These are phyloP conservation scores for Plantago major DNA, from an alignment of 257 asterid species.

Conservation along the genomic window DNA sequence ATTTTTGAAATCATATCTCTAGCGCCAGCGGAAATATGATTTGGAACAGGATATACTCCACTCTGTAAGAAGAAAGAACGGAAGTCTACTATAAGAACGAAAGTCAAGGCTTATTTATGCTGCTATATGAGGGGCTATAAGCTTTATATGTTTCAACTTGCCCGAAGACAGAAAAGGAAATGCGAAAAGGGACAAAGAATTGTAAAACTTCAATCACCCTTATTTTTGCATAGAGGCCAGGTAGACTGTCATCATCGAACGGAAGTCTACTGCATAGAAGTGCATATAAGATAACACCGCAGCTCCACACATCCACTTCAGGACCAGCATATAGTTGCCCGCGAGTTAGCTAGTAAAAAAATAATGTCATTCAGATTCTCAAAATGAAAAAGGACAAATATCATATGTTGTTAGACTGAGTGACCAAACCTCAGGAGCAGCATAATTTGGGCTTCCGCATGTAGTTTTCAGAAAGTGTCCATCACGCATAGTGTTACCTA, in stretches of 20 bases:
- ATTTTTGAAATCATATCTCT: not conserved
- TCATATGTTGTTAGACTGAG: not conserved
- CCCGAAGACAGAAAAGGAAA: not conserved
- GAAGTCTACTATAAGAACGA: no score
- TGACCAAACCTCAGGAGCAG: constrained; percentile 10
- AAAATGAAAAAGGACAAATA: not conserved
- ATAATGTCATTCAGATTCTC: not conserved
- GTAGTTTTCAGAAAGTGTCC: constrained; percentile 1
- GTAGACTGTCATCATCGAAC: not conserved
- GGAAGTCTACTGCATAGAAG: constrained; percentile 3
- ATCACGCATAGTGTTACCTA: not conserved
- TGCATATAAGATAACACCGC: constrained; percentile 5
- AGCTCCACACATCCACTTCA: constrained; percentile 6
- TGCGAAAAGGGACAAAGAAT: not conserved
- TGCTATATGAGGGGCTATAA: no score
- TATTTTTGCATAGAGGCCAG: not conserved
- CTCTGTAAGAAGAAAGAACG: not conserved
- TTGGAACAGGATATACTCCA: not conserved
- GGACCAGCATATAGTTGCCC: constrained; percentile 6
- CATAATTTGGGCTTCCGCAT: constrained; percentile 1
- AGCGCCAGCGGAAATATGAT: not conserved
- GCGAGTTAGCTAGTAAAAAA: not conserved
- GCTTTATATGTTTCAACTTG: no score
- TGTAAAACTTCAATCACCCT: not conserved
- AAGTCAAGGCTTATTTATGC: no score